Evolutionary conservation across 345 rosid genomes (phyloP).

Genomic region (Populus tremula): DNA sequence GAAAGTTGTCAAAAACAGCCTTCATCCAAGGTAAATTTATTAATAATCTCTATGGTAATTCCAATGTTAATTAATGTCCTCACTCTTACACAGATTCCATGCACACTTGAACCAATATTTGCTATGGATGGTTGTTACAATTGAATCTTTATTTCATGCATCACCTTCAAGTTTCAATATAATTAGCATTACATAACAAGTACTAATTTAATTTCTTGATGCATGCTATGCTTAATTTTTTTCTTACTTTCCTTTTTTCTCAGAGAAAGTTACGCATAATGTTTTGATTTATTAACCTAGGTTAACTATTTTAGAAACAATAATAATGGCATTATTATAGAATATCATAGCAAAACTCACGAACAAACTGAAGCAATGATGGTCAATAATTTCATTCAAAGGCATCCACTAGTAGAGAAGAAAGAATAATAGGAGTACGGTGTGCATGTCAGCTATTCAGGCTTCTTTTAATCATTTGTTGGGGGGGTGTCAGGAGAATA

Average conservation of each 20-base stretch:
- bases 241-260: not conserved
- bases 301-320: not conserved
- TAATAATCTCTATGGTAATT: not conserved
- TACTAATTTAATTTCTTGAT: not conserved
- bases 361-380: not conserved
- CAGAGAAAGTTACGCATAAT: not conserved
- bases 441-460: slow-evolving; percentile 14
- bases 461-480: slow-evolving; percentile 26
- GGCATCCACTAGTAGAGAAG: slow-evolving; percentile 9
- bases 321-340: not conserved
- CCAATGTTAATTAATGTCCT: not conserved
- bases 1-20: slow-evolving; percentile 96
- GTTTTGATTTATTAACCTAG: not conserved
- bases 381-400: slow-evolving; percentile 1
- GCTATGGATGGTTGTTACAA: not conserved
- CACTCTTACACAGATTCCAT: not conserved
- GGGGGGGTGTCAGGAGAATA: slow-evolving; percentile 9
- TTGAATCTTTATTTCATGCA: not conserved
- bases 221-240: no score
- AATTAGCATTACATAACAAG: not conserved
- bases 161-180: not conserved
- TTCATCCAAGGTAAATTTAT: slow-evolving; percentile 78
- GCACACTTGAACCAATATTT: not conserved
- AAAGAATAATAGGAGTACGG: slow-evolving; percentile 22
- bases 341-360: not conserved